Base-by-base conservation (phyloP, 1,139 yeast species). In the Zygotorulaspora mrakii region DNA sequence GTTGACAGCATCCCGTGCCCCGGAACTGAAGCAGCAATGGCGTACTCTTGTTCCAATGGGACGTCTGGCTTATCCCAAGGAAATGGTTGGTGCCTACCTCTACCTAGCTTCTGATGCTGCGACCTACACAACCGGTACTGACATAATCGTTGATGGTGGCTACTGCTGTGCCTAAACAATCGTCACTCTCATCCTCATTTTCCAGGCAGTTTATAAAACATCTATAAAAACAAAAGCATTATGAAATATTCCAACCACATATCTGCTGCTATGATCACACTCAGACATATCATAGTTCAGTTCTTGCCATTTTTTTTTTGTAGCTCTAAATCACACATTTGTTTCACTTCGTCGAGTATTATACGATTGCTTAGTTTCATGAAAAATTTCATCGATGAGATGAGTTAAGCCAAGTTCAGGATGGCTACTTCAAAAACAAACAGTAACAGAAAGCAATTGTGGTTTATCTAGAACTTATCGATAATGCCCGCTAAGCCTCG, bases 81-180 rank as follows among this genome's bases (percentile, higher is more conserved):
- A 87, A 63, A 70, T 88, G 52, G 87, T 80, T 12, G 95, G 95
- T 44, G 94, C 94, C 4, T 88, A 85, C 65, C 70, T 87, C 39
- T 87, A 84, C 66, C 69, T 87, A 53, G 96, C 95, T 5, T 77
- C 88, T n/a, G 81, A 84, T 57, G 96, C 96, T 8, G 75, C 89
- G 30, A 77, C 87, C 13, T 88, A 74, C 67, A 82, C 94, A 38
- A 85, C 95, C 7, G 96, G 96, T 35, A 61, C 86, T 22, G 94
- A 88, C 55, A 66, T 88, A 45, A 70, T 76, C 33, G 88, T 87
- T 40, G 96, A 87, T 57, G 96, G 96, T 53, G 96, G 95, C 35
- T 87, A 85, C 70, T 59, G 69, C 20, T 42, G 43, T 23, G 31
- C 33, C 10, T 40, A 20, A 29, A 14, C 17, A n/a, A n/a, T n/a